phyloP scores from a whole-genome alignment of 805 yeast genomes.

The Lipomyces lipofer region DNA sequence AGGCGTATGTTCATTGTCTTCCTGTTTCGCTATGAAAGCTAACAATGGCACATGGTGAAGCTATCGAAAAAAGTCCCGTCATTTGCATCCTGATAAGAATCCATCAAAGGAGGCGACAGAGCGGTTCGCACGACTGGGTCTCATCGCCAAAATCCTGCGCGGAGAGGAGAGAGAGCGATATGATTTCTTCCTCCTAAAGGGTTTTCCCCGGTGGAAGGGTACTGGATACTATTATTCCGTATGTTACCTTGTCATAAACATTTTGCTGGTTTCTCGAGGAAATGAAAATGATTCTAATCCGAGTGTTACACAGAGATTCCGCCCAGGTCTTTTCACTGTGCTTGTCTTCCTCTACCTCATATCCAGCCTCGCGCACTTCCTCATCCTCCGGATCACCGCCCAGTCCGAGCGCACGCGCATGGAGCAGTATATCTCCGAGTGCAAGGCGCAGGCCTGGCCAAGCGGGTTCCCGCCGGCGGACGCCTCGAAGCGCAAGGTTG shows the following conservation, averaged over 20 bases:
- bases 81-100: constrained; percentile 86
- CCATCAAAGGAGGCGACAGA: constrained; percentile 57
- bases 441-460: constrained; percentile 37
- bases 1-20: constrained; percentile 33
- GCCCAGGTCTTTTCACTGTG: constrained; percentile 62
- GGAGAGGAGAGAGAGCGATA: constrained; percentile 63
- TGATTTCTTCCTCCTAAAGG: constrained; percentile 77
- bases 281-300: no score
- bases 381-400: constrained; percentile 54
- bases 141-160: constrained; percentile 72
- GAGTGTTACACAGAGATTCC: constrained; percentile 56
- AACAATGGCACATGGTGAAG: constrained; percentile 43
- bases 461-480: constrained; percentile 34
- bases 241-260: background rate
- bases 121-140: constrained; percentile 73
- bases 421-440: constrained; percentile 38
- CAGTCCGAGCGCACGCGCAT: constrained; percentile 60
- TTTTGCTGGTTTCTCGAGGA: background rate
- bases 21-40: constrained; percentile 8
- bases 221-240: constrained; percentile 57
- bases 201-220: constrained; percentile 83
- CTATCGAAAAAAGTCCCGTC: constrained; percentile 67
- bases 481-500: constrained; percentile 22
- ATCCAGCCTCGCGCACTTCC: constrained; percentile 58
- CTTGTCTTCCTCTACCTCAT: constrained; percentile 52